Evolutionary conservation across 345 rosid genomes (phyloP).

Genomic region (Salix udensis): DNA sequence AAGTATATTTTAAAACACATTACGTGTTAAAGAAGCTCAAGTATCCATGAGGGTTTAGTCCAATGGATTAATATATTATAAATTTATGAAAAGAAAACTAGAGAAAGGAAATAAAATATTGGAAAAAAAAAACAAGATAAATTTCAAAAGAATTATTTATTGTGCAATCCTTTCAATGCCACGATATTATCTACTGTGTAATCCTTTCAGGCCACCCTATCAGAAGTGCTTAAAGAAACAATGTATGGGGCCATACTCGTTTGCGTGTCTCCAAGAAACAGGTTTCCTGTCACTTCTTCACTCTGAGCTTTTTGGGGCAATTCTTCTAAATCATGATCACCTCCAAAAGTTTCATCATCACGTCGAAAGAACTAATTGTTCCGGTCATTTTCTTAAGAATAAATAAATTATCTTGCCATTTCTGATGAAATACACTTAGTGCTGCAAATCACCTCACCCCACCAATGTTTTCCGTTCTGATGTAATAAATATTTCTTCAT

Average conservation of each 20-base stretch:
- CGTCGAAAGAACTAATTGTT: slow-evolving; percentile 29
- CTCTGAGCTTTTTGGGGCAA: slow-evolving; percentile 24
- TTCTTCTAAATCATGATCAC: slow-evolving; percentile 41
- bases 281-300: slow-evolving; percentile 11
- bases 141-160: neutral
- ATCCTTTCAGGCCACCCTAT: neutral
- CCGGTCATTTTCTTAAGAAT: slow-evolving; percentile 15
- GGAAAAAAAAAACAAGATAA: neutral
- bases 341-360: slow-evolving; percentile 41
- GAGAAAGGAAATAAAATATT: neutral
- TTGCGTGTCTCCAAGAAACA: slow-evolving; percentile 9
- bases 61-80: neutral
- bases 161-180: neutral
- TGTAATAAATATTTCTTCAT: slow-evolving; percentile 7
- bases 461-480: slow-evolving; percentile 1
- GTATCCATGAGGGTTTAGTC: neutral
- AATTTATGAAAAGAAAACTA: too few species aligned
- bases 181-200: neutral
- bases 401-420: slow-evolving; percentile 15
- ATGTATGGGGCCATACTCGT: neutral
- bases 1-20: neutral
- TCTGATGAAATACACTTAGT: slow-evolving; percentile 20
- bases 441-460: slow-evolving; percentile 9
- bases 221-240: neutral
- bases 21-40: neutral